Evolutionary conservation across 768 basidiomycete species (phyloP), one percentile per base, ranked within the genome.

Genomic region (Lactarius quietus): DNA sequence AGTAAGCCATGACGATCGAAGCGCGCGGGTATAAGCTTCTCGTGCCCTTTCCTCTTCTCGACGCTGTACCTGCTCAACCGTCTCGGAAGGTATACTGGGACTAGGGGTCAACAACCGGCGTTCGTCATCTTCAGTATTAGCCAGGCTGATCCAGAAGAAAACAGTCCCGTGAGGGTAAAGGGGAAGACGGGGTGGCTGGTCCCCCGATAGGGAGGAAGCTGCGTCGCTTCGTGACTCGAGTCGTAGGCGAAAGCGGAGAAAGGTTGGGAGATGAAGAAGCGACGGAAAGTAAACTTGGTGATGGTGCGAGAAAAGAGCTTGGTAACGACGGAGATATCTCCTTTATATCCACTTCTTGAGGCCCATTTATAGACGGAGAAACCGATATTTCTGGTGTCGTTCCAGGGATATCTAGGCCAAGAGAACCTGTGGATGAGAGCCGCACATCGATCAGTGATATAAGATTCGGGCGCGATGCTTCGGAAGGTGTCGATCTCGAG

Each of bases 1-100:
- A 83, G 76, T 98, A 99, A 8, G 94, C 93, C 90, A 98, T 95
- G 20, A 99, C 86, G 92, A 90, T 62, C 92, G 85, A 59, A 99
- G 81, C 36, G 93, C 94, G 52, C 90, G 83, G 71, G 85, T 86
- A 73, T 89, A 89, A 35, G 85, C 82, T 72, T 92, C 90, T 35
- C 85, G 81, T 20, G 81, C 83, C 36, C 86, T 81, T 66, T 90
- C 89, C 74, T 89, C 88, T 76, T 92, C 90, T 61, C 82, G 83
- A 41, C 84, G 84, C 61, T 81, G 73, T 60, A 78, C 76, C 56
- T 83, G 81, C 58, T 87, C 87, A 63, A 75, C 63, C 3, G 72
- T 62, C 28, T 73, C 76, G 63, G 80, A 79, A 29, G 76, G 70
- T 9, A 77, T 71, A 52, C 3, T 33, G 33, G 83, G 81, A 70